These are phyloP conservation scores for Immersiporthe knoxdaviesiana DNA, from an alignment of 2,329 filamentous ascomycete species.

Conservation along the genomic window DNA sequence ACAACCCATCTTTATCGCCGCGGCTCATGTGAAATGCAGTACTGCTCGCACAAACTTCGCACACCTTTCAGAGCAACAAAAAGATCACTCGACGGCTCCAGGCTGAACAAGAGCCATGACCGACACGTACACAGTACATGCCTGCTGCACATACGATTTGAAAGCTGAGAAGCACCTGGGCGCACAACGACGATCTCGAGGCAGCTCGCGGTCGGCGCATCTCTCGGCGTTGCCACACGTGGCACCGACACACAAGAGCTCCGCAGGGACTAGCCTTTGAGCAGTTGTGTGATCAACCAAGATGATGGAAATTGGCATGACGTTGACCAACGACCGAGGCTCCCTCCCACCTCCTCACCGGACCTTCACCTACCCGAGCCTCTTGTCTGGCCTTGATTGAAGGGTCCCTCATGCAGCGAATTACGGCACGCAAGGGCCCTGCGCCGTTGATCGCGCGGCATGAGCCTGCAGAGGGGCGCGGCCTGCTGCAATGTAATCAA, in stretches of 20 bases:
- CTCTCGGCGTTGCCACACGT: constrained; percentile 8
- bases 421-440: not conserved
- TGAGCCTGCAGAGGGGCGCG: not conserved
- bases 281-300: not conserved
- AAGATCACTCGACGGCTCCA: not conserved
- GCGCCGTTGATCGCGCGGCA: not conserved
- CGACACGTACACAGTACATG: not conserved
- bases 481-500: not conserved
- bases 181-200: not conserved
- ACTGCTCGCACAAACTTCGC: too few species aligned
- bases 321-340: not conserved
- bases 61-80: too few species aligned
- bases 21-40: not conserved
- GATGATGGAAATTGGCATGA: not conserved
- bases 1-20: not conserved
- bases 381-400: not conserved
- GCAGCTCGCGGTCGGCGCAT: constrained; percentile 8
- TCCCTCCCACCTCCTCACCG: not conserved
- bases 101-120: not conserved
- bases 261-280: constrained; percentile 1
- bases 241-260: constrained; percentile 2
- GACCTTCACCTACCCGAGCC: not conserved
- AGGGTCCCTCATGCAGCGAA: not conserved
- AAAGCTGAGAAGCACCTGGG: not conserved
- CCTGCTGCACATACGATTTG: too few species aligned